phyloP scores from a whole-genome alignment of 352 stramenopile species.

The Pythium periplocum region DNA sequence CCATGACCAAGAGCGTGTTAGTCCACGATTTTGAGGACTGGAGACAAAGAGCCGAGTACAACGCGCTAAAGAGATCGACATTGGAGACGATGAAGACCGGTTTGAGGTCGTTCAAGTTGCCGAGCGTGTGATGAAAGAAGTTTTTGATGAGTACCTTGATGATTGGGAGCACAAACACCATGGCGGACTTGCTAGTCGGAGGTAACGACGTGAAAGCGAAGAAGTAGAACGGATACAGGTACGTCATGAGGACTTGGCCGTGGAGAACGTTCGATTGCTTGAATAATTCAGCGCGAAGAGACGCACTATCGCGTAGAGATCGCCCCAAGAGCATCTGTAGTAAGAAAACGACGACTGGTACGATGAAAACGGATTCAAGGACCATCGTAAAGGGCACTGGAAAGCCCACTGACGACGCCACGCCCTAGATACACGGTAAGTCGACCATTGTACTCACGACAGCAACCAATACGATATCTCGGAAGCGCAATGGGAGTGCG shows the following conservation, averaged over 20 bases:
- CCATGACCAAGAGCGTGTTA: not conserved
- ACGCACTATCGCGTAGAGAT: too few relatives aligned
- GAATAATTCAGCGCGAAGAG: too few relatives aligned
- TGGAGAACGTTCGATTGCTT: not conserved
- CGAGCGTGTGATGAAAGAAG: not conserved
- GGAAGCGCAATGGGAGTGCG: too few relatives aligned
- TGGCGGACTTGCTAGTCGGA: not conserved
- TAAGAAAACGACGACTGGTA: too few relatives aligned
- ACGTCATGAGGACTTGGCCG: not conserved
- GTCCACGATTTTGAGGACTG: not conserved
- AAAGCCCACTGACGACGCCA: too few relatives aligned
- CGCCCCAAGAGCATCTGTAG: too few relatives aligned
- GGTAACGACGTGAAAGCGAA: not conserved
- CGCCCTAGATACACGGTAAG: too few relatives aligned
- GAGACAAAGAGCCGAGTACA: not conserved
- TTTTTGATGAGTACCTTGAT: conserved; percentile 1
- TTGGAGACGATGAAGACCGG: conserved; percentile 2
- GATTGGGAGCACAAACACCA: conserved; percentile 1
- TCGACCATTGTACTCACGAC: too few relatives aligned
- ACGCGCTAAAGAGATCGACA: not conserved
- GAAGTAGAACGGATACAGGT: not conserved
- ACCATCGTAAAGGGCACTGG: too few relatives aligned
- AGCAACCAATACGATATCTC: too few relatives aligned
- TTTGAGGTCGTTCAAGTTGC: not conserved
- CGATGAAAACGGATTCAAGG: too few relatives aligned